phyloP scores from a whole-genome alignment of 148 eudicot genomes.

The Vaccinium myrtillus region DNA sequence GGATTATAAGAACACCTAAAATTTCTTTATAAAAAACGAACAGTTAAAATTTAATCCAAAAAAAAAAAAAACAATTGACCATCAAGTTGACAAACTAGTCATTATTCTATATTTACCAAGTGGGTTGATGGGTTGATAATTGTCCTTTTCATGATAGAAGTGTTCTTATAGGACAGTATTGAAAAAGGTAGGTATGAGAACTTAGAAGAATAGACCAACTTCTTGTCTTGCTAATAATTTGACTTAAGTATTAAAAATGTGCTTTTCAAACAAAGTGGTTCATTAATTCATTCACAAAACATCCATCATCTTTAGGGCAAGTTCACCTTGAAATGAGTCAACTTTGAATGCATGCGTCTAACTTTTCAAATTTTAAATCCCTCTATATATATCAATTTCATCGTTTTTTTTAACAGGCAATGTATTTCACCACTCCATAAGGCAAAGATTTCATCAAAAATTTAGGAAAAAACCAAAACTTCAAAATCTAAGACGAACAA shows the following conservation, averaged over 20 bases:
- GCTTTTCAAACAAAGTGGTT: background rate
- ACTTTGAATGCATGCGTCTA: background rate
- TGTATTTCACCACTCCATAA: too few species aligned
- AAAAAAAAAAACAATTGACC: background rate
- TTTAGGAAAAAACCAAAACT: too few species aligned
- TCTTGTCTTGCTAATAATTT: background rate
- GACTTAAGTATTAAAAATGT: background rate
- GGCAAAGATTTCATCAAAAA: too few species aligned
- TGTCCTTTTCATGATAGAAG: background rate
- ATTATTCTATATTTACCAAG: background rate
- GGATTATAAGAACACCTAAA: background rate
- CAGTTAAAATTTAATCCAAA: background rate
- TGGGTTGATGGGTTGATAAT: background rate
- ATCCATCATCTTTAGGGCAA: background rate
- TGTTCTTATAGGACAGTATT: background rate
- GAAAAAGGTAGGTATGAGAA: background rate
- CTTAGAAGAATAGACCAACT: background rate
- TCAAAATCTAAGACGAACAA: too few species aligned
- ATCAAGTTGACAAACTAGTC: background rate
- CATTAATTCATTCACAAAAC: background rate
- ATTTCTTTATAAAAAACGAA: background rate
- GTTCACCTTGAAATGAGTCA: background rate
- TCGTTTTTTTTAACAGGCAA: too few species aligned
- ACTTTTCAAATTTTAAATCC: background rate
- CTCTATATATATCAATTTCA: too few species aligned